Evolutionary conservation across 805 yeast species (phyloP).

Genomic region (Hanseniaspora pseudoguilliermondii): DNA sequence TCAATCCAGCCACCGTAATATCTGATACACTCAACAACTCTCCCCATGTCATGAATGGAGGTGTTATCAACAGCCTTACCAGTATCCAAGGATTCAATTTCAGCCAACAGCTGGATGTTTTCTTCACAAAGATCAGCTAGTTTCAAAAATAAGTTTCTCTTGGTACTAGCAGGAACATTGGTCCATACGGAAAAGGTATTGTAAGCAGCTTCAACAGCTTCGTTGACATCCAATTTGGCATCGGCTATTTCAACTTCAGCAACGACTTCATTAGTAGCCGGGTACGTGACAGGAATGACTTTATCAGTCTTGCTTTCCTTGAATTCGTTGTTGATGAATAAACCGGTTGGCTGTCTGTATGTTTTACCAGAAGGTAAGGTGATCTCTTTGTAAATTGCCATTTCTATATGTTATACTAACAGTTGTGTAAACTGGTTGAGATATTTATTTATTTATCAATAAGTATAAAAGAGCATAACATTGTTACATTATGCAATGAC

Average conservation of each 20-base stretch:
- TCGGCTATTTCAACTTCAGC: constrained; percentile 13
- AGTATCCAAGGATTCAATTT: constrained; percentile 68
- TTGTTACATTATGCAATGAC: no score
- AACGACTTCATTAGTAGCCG: constrained; percentile 11
- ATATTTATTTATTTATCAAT: neutral
- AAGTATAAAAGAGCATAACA: no score
- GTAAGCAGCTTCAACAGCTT: constrained; percentile 36
- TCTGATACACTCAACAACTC: constrained; percentile 51
- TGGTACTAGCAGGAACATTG: constrained; percentile 3
- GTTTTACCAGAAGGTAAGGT: constrained; percentile 54
- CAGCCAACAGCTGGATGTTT: constrained; percentile 52
- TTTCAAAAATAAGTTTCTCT: constrained; percentile 26
- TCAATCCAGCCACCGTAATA: constrained; percentile 83
- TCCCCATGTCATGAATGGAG: constrained; percentile 50
- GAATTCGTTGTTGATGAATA: constrained; percentile 65
- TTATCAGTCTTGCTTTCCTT: constrained; percentile 40
- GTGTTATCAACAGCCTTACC: constrained; percentile 65
- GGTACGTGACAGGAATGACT: constrained; percentile 27
- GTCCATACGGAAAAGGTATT: constrained; percentile 28
- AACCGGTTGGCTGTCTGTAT: constrained; percentile 63
- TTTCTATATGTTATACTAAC: neutral
- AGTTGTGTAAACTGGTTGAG: neutral
- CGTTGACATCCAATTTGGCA: constrained; percentile 30
- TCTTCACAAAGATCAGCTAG: constrained; percentile 63
- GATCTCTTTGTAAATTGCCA: constrained; percentile 25